Percentiles rank a stretch among this genome's conserved stretches.
Evolutionary conservation across 768 basidiomycete genomes (phyloP).

Genomic region (Mycena galericulata): DNA sequence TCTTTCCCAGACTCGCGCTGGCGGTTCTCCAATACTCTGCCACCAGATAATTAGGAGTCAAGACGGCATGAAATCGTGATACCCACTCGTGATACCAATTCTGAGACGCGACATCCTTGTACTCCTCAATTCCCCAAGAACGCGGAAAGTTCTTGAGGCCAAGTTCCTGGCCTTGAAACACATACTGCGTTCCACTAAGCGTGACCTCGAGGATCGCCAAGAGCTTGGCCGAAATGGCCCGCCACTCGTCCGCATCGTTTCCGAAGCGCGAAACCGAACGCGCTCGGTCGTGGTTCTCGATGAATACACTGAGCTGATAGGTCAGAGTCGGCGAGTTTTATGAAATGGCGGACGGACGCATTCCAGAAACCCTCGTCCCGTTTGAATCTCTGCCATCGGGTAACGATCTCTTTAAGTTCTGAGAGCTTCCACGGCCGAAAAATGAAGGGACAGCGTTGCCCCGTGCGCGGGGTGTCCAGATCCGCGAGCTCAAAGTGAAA

Average conservation of each 20-base stretch:
- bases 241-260: constrained; percentile 69
- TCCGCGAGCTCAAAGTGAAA: constrained; percentile 76
- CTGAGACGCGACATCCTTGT: constrained; percentile 74
- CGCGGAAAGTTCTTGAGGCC: constrained; percentile 73
- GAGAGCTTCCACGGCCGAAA: constrained; percentile 62
- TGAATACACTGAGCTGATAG: constrained; percentile 57
- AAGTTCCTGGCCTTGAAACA: constrained; percentile 84
- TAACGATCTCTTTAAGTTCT: constrained; percentile 61
- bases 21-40: constrained; percentile 55
- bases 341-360: constrained; percentile 53
- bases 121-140: constrained; percentile 77
- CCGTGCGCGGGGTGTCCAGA: constrained; percentile 60
- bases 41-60: background rate
- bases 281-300: constrained; percentile 79
- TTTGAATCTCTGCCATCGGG: constrained; percentile 70
- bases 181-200: constrained; percentile 74
- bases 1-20: constrained; percentile 45
- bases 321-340: constrained; percentile 2
- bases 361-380: constrained; percentile 76
- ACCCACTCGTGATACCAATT: constrained; percentile 70
- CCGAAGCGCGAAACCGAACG: constrained; percentile 76
- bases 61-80: background rate
- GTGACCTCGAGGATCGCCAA: constrained; percentile 71
- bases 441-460: constrained; percentile 52
- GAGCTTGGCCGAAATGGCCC: constrained; percentile 71